Evolutionary conservation across 257 asterid genomes (phyloP).

Genomic region (Jasminum sambac): DNA sequence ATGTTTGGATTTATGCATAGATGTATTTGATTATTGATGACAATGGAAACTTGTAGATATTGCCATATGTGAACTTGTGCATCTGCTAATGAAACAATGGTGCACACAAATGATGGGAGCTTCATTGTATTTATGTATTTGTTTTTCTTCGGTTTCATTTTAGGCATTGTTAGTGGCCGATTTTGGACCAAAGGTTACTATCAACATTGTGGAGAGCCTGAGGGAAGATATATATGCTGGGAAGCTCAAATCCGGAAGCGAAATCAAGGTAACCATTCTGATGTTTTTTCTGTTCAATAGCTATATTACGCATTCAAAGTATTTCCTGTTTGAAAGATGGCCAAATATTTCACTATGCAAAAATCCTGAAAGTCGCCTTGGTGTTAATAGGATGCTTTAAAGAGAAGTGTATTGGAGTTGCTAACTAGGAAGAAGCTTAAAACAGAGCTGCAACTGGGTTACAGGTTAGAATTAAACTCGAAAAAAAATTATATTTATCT

Average conservation of each 20-base stretch:
- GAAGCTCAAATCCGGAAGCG: constrained; percentile 87
- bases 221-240: constrained; percentile 92
- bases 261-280: constrained; percentile 64
- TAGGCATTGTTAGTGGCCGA: constrained; percentile 85
- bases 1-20: neutral
- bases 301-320: neutral
- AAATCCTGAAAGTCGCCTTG: constrained; percentile 22
- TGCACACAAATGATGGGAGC: neutral
- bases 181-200: constrained; percentile 90
- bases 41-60: neutral
- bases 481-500: constrained; percentile 12
- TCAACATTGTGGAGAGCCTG: constrained; percentile 87
- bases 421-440: constrained; percentile 78
- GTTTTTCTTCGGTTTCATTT: constrained; percentile 9
- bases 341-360: neutral
- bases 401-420: constrained; percentile 69
- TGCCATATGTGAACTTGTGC: neutral
- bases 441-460: constrained; percentile 84
- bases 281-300: constrained; percentile 2
- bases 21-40: neutral
- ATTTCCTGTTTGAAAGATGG: neutral
- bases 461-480: constrained; percentile 57
- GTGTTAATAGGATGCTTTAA: constrained; percentile 68
- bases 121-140: neutral
- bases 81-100: neutral